Evolutionary conservation across 2,329 filamentous ascomycete genomes (phyloP), one percentile per base, ranked within the genome.

Genomic region (Hypoxylon sp.): DNA sequence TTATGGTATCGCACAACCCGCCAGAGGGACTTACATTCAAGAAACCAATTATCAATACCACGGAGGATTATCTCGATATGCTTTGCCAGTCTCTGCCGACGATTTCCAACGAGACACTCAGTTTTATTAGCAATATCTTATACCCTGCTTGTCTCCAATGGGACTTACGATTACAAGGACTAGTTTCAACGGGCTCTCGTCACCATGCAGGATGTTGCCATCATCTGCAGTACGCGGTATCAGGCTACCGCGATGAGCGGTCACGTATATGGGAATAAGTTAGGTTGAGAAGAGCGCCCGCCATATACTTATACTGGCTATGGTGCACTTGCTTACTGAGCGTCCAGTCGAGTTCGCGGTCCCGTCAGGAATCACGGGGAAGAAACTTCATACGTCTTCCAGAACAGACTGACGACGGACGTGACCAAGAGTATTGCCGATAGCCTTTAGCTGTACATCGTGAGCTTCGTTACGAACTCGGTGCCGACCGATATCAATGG

Each of bases 301-400:
- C 30, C 2, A n/a, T 3, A n/a, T n/a, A n/a, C n/a, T 9, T 16
- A 9, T n/a, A 16, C n/a, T 2, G 12, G 4, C 16, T 3, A 11
- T 8, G n/a, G 21, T 43, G 9, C 34, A 16, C 14, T 52, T 19
- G 25, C 29, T 47, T 29, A 52, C 27, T 12, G 8, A 34, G 12
- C 32, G 21, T 27, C 12, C 4, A 60, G 47, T 60, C 27, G 23
- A 25, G 4, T 52, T 61, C 8, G 41, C 58, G 5, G 50, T 61
- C 14, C 58, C 50, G 6, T 50, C 58, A 3, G 50, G 50, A n/a
- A 32, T 55, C 58, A 61, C 32, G 58, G 50, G 6, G 30, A 55
- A 45, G 58, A 61, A 30, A 61, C 58, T 5, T 12, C 59, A 12
- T 55, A 62, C 19, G 27, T 62, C 16, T 50, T 55, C 27, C 59